Percentiles rank a stretch among this genome's conserved stretches.
phyloP scores from a whole-genome alignment of 495 filamentous ascomycete species.

The Achaetomiella virescens region DNA sequence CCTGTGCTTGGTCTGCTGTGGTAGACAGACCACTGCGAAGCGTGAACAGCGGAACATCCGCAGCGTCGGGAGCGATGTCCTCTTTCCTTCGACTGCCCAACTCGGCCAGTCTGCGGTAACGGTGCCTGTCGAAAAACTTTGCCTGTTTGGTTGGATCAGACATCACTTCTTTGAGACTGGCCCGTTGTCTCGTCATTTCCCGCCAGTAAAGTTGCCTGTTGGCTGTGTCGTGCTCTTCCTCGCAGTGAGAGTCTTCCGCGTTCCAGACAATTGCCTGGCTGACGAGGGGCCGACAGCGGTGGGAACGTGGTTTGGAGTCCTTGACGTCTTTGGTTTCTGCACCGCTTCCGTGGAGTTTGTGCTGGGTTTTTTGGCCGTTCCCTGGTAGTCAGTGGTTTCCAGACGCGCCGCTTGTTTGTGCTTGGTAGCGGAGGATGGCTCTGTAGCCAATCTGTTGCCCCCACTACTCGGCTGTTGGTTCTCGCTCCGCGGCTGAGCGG shows the following conservation, averaged over 20 bases:
- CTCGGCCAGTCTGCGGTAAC: conserved; percentile 19
- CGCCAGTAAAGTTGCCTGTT: conserved; percentile 23
- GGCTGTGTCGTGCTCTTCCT: conserved; percentile 18
- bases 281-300: background rate
- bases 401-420: background rate
- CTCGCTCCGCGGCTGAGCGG: background rate
- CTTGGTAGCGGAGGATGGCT: conserved; percentile 1
- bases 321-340: conserved; percentile 4
- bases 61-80: conserved; percentile 22
- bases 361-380: conserved; percentile 22
- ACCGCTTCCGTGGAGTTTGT: background rate
- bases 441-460: background rate
- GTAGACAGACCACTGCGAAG: conserved; percentile 6
- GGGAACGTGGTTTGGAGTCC: background rate
- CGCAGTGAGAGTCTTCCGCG: conserved; percentile 7
- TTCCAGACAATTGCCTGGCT: background rate
- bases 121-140: conserved; percentile 24
- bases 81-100: conserved; percentile 21
- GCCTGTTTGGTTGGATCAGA: conserved; percentile 29
- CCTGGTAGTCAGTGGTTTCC: conserved; percentile 25
- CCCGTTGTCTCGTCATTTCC: conserved; percentile 17
- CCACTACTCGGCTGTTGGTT: background rate
- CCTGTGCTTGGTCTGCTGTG: conserved; percentile 1
- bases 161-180: conserved; percentile 24
- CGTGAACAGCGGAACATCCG: conserved; percentile 9